phyloP scores from a whole-genome alignment of 2,329 filamentous ascomycete species.

The Colletotrichum sp. region DNA sequence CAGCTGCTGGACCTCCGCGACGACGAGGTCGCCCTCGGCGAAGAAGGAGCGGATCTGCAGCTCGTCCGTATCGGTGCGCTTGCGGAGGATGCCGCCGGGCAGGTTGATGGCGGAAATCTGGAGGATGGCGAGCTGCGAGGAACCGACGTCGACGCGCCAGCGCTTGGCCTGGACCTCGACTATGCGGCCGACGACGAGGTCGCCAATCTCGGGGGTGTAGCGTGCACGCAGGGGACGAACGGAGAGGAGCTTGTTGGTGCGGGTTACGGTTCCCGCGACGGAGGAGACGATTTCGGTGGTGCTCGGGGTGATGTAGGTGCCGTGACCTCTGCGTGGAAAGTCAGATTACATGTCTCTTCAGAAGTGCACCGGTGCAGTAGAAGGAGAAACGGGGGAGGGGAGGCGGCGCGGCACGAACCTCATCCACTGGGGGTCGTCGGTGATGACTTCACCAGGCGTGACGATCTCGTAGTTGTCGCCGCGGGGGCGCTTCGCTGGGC shows the following conservation, averaged over 20 bases:
- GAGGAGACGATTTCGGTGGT: slow-evolving; percentile 82
- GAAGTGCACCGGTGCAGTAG: neutral
- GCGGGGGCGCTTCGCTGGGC: slow-evolving; percentile 42
- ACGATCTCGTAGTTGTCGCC: slow-evolving; percentile 63
- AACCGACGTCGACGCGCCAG: slow-evolving; percentile 95
- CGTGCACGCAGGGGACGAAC: slow-evolving; percentile 89
- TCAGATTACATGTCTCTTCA: neutral
- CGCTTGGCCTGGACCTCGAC: slow-evolving; percentile 91
- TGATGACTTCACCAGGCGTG: slow-evolving; percentile 88
- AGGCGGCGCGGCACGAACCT: slow-evolving; percentile 50
- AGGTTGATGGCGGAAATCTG: slow-evolving; percentile 92
- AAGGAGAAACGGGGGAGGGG: neutral
- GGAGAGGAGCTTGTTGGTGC: slow-evolving; percentile 96
- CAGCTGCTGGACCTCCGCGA: slow-evolving; percentile 92
- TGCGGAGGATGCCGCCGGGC: slow-evolving; percentile 88
- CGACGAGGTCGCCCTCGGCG: slow-evolving; percentile 89
- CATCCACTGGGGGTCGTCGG: slow-evolving; percentile 97
- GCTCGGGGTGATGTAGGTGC: slow-evolving; percentile 75
- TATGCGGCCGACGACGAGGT: slow-evolving; percentile 92
- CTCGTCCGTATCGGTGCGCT: slow-evolving; percentile 94
- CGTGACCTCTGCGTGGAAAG: slow-evolving; percentile 73
- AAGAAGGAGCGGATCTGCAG: slow-evolving; percentile 98
- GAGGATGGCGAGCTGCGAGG: slow-evolving; percentile 82
- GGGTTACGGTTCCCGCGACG: slow-evolving; percentile 86
- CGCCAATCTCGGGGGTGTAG: slow-evolving; percentile 95